phyloP scores from a whole-genome alignment of 257 asterid species.

The Solanum okadae region DNA sequence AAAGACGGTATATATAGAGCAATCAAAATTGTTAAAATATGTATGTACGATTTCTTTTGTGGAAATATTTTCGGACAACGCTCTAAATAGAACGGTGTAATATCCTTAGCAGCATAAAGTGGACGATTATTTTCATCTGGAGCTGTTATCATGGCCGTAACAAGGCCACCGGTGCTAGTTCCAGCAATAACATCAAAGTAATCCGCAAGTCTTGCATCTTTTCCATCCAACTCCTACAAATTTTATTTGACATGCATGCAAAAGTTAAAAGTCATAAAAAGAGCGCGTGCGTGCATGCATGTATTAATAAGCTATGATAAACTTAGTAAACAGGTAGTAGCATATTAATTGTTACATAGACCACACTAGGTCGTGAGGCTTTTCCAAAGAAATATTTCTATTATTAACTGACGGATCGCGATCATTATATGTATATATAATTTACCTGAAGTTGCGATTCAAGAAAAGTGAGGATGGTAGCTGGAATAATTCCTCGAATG shows the following conservation, averaged over 20 bases:
- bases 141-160: constrained; percentile 49
- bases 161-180: constrained; percentile 63
- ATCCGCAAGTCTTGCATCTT: constrained; percentile 49
- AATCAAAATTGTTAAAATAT: neutral
- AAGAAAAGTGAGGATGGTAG: constrained; percentile 26
- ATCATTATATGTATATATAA: neutral
- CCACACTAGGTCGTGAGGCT: neutral
- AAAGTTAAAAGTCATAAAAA: neutral
- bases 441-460: constrained; percentile 41
- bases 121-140: constrained; percentile 42
- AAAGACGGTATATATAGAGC: too few species aligned
- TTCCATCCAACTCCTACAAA: constrained; percentile 40
- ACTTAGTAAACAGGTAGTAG: neutral
- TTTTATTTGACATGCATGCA: neutral
- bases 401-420: neutral
- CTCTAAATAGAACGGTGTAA: constrained; percentile 34
- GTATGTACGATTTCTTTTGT: neutral
- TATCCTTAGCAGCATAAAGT: constrained; percentile 41
- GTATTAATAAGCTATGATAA: neutral
- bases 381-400: neutral
- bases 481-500: constrained; percentile 46
- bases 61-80: constrained; percentile 35
- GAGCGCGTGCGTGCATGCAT: neutral
- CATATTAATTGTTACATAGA: neutral
- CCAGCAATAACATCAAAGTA: constrained; percentile 62